Conservation (phyloP, 345 rosid genomes). For the Euphorbia tirucalli region DNA sequence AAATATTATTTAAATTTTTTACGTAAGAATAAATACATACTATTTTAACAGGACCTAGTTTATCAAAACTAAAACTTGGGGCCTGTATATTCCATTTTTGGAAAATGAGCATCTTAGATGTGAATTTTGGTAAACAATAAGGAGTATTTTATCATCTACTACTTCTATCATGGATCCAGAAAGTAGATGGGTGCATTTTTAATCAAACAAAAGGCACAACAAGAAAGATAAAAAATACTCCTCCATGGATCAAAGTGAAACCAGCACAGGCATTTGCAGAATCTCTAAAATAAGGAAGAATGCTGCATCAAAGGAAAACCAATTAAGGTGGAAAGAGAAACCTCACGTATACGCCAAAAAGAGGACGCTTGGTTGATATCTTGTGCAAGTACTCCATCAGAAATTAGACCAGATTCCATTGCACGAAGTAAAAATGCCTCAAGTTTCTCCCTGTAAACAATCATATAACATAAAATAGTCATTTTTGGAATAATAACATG, state of each 20-base stretch:
- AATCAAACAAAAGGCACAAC: not conserved
- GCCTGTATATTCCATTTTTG: not conserved
- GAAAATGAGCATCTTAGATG: not conserved
- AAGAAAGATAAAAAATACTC: not conserved
- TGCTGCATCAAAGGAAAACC: not conserved
- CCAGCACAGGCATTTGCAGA: not conserved
- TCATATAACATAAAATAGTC: constrained; percentile 11
- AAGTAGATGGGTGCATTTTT: not conserved
- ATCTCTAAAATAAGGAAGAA: not conserved
- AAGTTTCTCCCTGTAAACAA: constrained; percentile 71
- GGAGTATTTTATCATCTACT: not conserved
- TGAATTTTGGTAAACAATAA: not conserved
- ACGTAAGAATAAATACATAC: too few relatives aligned
- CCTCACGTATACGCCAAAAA: constrained; percentile 94
- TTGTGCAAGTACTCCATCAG: constrained; percentile 93
- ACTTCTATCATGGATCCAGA: not conserved
- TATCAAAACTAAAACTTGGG: not conserved
- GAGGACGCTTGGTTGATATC: constrained; percentile 88
- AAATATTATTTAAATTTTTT: too few relatives aligned
- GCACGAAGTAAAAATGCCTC: constrained; percentile 80
- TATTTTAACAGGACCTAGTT: not conserved
- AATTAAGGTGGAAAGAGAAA: constrained; percentile 28
- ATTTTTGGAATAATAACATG: not conserved
- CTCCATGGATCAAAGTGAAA: constrained; percentile 6
- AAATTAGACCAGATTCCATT: constrained; percentile 76